A percentile compares a stretch with the other conserved stretches of the same genome.
These are phyloP conservation scores for Fusarium foetens DNA, from an alignment of 2,329 filamentous ascomycete genomes.

Conservation along the genomic window DNA sequence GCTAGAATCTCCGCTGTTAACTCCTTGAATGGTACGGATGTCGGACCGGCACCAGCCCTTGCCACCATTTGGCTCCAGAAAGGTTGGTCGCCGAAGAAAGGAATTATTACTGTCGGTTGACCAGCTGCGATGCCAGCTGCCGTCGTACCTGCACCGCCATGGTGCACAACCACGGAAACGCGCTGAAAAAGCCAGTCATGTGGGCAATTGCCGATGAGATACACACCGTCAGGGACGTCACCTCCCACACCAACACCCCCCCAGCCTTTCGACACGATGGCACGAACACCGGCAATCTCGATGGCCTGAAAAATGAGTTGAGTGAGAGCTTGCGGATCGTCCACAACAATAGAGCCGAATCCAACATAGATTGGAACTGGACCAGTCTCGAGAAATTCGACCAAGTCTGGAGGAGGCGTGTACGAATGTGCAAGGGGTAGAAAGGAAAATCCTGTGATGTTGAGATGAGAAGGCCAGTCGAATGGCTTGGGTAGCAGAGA, in stretches of 20 bases:
- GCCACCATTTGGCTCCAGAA: constrained; percentile 75
- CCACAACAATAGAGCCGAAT: constrained; percentile 73
- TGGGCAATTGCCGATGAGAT: constrained; percentile 70
- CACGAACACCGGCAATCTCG: constrained; percentile 65
- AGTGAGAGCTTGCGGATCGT: constrained; percentile 68
- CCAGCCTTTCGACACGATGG: constrained; percentile 72
- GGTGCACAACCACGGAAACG: constrained; percentile 69
- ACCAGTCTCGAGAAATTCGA: constrained; percentile 63
- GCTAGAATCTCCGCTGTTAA: constrained; percentile 67
- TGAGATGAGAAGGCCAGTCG: constrained; percentile 70
- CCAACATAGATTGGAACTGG: constrained; percentile 72
- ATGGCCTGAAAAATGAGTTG: constrained; percentile 68
- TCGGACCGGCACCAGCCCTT: constrained; percentile 67
- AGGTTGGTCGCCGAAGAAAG: constrained; percentile 73
- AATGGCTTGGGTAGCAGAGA: constrained; percentile 71
- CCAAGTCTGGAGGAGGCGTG: constrained; percentile 63
- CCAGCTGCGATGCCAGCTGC: constrained; percentile 70
- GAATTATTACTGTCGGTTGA: constrained; percentile 71
- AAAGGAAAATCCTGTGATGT: constrained; percentile 46
- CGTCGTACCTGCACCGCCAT: constrained; percentile 73
- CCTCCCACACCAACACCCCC: constrained; percentile 64
- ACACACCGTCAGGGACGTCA: constrained; percentile 60
- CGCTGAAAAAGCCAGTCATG: constrained; percentile 74
- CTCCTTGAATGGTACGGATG: constrained; percentile 66
- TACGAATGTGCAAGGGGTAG: constrained; percentile 59